Base-by-base conservation (phyloP, 2,329 filamentous ascomycete species). In the Pseudogymnoascus sp. region DNA sequence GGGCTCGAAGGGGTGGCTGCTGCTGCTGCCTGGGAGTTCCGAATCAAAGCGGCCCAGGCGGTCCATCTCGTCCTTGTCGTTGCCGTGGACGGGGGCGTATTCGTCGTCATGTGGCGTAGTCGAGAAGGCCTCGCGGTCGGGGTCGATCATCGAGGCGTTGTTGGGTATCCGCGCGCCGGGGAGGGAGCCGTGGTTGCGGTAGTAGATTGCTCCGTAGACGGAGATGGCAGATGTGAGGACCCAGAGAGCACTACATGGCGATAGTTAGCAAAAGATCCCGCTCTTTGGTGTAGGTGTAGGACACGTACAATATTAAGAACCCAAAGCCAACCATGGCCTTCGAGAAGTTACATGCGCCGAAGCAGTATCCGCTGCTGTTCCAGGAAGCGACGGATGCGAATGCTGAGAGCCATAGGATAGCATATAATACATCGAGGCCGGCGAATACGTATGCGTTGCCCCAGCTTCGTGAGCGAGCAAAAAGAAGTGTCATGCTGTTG, bases 81-180 rank as follows among this genome's bases (percentile, higher is more conserved):
- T 79, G 75, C 79, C 78, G 73, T 85, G 80, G 66, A 88, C 80
- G 13, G 83, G 83, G 61, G 85, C 83, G 70, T 88, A 88, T 48
- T 88, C 85, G 68, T 88, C 85, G 69, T 85, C 85, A 71, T 86
- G 83, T n/a, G 84, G 84, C 13, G 83, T 84, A 75, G 85, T 86
- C 64, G 84, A 87, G n/a, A 89, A 89, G 65, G 85, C 85, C 28
- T 85, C 85, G 78, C 88, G 88, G 74, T 89, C 85, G 0, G 86
- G 86, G 72, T 88, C 86, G 69, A 87, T 87, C 76, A 84, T 70
- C 73, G 77, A 68, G 1, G 73, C 71, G 62, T 73, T 74, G 34
- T 66, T 68, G 1, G 71, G 72, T 31, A 62, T 78, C 78, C 70
- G 85, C 14, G 68, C 68, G 14, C 85, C 85, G 1, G 86, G 86